phyloP scores from a whole-genome alignment of 305 asterid species.

The Rubia balearica region DNA sequence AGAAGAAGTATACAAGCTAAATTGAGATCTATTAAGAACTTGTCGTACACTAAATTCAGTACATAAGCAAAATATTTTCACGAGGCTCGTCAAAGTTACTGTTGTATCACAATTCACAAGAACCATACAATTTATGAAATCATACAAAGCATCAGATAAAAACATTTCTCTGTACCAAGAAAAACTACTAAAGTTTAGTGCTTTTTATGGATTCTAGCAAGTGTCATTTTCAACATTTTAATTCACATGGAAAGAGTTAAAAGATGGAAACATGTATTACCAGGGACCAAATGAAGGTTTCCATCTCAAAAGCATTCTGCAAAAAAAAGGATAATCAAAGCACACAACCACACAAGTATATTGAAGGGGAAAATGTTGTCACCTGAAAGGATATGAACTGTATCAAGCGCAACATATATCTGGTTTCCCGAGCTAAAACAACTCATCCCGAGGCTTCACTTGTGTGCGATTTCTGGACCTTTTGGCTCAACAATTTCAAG shows the following conservation, averaged over 20 bases:
- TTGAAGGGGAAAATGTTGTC: conserved; percentile 1
- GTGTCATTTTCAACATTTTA: background rate
- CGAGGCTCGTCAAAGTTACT: too few relatives aligned
- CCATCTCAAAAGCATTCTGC: conserved; percentile 99
- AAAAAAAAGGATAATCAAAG: conserved; percentile 3
- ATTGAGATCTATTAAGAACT: too few relatives aligned
- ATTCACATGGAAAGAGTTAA: background rate
- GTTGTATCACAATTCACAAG: too few relatives aligned
- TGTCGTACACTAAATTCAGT: too few relatives aligned
- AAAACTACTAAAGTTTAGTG: background rate
- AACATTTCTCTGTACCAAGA: background rate
- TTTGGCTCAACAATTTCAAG: conserved; percentile 62
- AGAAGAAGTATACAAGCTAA: too few relatives aligned
- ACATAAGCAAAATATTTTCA: too few relatives aligned
- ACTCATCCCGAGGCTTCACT: conserved; percentile 82
- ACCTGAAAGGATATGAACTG: conserved; percentile 96
- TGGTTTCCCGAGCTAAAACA: conserved; percentile 92
- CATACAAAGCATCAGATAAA: background rate
- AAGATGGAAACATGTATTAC: conserved; percentile 28
- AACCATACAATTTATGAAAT: too few relatives aligned
- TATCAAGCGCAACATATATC: conserved; percentile 63
- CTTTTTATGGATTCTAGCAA: background rate
- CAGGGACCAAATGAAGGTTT: conserved; percentile 86
- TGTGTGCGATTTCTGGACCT: conserved; percentile 44
- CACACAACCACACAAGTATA: background rate